These are phyloP conservation scores for Teunomyces lycoperdinae DNA, from an alignment of 805 yeast genomes.

Conservation along the genomic window DNA sequence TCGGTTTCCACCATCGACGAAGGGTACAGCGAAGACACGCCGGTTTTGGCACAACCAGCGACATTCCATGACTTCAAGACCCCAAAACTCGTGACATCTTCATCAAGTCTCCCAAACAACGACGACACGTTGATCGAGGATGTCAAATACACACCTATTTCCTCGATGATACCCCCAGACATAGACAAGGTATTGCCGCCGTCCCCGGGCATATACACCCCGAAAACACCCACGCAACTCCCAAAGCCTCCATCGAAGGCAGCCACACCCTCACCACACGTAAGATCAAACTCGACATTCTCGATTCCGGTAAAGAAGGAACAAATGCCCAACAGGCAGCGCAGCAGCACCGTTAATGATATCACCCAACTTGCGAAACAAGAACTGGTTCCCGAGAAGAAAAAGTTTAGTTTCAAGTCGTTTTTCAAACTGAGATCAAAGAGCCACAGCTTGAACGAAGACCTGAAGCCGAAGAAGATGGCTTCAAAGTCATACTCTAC, in stretches of 20 bases:
- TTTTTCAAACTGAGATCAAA: constrained; percentile 38
- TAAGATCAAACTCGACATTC: constrained; percentile 7
- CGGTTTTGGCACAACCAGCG: constrained; percentile 22
- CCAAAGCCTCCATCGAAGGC: not conserved
- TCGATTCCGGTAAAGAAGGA: constrained; percentile 1
- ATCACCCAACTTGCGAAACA: constrained; percentile 1
- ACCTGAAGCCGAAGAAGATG: constrained; percentile 10
- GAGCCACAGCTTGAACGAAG: constrained; percentile 20
- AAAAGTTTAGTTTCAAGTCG: constrained; percentile 37
- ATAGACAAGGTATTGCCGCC: not conserved
- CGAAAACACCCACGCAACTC: not conserved
- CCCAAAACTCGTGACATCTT: not conserved
- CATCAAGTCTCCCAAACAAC: constrained; percentile 12
- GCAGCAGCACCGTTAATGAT: constrained; percentile 12
- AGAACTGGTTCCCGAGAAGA: constrained; percentile 14
- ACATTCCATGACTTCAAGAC: constrained; percentile 20
- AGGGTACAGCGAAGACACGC: constrained; percentile 23
- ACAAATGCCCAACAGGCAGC: constrained; percentile 2
- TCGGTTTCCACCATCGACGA: constrained; percentile 21
- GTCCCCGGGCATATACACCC: not conserved
- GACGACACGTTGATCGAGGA: constrained; percentile 27
- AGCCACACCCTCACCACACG: constrained; percentile 3
- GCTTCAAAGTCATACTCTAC: constrained; percentile 29
- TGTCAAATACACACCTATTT: not conserved
- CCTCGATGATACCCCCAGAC: constrained; percentile 1